Evolutionary conservation across 495 filamentous ascomycete genomes (phyloP), one percentile per base, ranked within the genome.

Genomic region (Podospora didyma): DNA sequence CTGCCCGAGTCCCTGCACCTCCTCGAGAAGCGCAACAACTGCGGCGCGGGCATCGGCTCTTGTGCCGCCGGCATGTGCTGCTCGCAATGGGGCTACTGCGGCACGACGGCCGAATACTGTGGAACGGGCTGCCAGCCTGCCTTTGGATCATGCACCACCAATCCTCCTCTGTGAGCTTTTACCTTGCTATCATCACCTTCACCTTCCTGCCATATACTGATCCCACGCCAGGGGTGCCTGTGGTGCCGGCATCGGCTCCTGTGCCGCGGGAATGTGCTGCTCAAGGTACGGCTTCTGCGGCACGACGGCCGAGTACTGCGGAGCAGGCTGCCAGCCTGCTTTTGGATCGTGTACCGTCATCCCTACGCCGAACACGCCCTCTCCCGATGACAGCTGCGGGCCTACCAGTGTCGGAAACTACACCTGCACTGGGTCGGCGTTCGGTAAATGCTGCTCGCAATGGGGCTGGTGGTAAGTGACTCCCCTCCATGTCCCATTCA

Each of bases 121-220:
- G 75, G 74, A 9, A 64, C 64, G 19, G 79, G 79, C 0, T 82
- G 79, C 47, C 79, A 81, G 64, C 46, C 64, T 19, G 58, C 49
- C 6, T 74, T 57, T 49, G 71, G 71, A 7, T 37, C 53, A 4
- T 72, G 69, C 24, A 62, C 21, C 11, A 24, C 16, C 24, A 5
- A 23, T 39, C 23, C 21, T 37, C 28, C 23, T 53, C 12, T 39
- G 19, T 17, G 3, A 10, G 9, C 16, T 28, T 23, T 19, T 34
- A 34, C n/a, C 34, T 28, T 54, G 2, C 24, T 58, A 11, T 46
- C 11, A 46, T 9, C 37, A 31, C 17, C 49, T 58, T 28, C 39
- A 42, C 5, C 41, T 53, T 14, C 22, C 28, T 39, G 7, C 28
- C 19, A 35, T 7, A 35, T 14, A 7, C 34, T 35, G 14, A 35